A percentile compares a stretch with the other conserved stretches of the same genome.
Evolutionary conservation across 495 filamentous ascomycete genomes (phyloP).

Genomic region (Penicillium angulare): DNA sequence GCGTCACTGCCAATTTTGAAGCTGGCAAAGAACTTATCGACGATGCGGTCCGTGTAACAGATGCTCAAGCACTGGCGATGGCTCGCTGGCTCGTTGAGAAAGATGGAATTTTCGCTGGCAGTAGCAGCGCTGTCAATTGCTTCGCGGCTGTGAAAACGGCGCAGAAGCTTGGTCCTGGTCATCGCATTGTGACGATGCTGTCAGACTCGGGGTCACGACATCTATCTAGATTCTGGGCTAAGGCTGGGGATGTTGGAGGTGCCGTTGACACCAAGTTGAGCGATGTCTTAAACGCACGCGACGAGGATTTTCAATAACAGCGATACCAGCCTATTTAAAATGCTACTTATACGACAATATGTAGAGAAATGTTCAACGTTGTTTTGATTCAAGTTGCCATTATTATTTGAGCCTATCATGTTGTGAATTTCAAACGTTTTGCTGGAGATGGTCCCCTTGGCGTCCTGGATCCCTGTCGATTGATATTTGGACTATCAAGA

Average conservation of each 20-base stretch:
- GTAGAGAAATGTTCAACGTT: background rate
- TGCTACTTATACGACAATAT: background rate
- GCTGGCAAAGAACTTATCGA: conserved; percentile 79
- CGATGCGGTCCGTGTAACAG: conserved; percentile 87
- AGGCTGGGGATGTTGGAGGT: conserved; percentile 67
- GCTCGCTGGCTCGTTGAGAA: conserved; percentile 93
- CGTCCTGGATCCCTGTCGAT: background rate
- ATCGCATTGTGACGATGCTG: conserved; percentile 83
- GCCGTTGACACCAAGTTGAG: conserved; percentile 50
- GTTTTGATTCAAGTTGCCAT: background rate
- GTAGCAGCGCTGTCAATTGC: conserved; percentile 93
- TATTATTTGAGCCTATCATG: background rate
- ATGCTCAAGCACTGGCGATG: conserved; percentile 90
- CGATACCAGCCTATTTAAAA: background rate
- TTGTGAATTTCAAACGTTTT: conserved; percentile 1
- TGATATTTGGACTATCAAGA: conserved; percentile 12
- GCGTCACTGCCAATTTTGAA: conserved; percentile 88
- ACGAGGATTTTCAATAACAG: conserved; percentile 31
- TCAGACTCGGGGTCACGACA: conserved; percentile 92
- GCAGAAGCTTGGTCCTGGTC: conserved; percentile 68
- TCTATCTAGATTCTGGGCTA: conserved; percentile 91
- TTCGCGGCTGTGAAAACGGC: conserved; percentile 85
- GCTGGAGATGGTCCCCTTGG: conserved; percentile 8
- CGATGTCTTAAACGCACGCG: conserved; percentile 48
- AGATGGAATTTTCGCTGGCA: conserved; percentile 92